Percentiles rank a stretch among this genome's conserved stretches.
Conservation (phyloP, 2,329 filamentous ascomycete genomes). For the Stagonosporopsis cucurbitacearum region DNA sequence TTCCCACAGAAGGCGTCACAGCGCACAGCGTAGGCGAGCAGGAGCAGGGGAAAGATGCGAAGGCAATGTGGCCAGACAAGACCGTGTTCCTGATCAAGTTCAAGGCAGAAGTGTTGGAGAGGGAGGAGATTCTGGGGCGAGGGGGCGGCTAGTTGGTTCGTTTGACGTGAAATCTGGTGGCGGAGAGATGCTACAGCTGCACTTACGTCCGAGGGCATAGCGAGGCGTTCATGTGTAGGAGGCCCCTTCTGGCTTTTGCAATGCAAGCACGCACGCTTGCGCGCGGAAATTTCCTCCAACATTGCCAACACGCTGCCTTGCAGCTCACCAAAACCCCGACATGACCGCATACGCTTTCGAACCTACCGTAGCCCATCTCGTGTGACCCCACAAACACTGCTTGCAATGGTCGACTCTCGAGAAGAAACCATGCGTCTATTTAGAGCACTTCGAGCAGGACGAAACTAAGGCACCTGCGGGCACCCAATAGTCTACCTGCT, state of each 20-base stretch:
- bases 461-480: not conserved
- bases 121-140: slow-evolving; percentile 81
- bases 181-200: not conserved
- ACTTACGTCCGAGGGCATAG: slow-evolving; percentile 1
- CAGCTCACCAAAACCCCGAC: not conserved
- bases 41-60: slow-evolving; percentile 58
- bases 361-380: not conserved
- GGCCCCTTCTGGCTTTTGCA: not conserved
- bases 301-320: not conserved
- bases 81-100: slow-evolving; percentile 97
- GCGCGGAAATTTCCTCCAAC: not conserved
- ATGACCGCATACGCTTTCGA: not conserved
- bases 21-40: slow-evolving; percentile 72
- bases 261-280: not conserved
- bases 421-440: not conserved
- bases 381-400: not conserved
- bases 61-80: slow-evolving; percentile 85
- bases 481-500: not conserved
- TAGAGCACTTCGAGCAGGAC: not conserved
- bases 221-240: slow-evolving; percentile 6
- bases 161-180: too few species aligned
- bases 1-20: slow-evolving; percentile 80
- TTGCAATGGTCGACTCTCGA: not conserved
- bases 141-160: slow-evolving; percentile 46
- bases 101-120: slow-evolving; percentile 85